These are phyloP conservation scores for Immersiporthe knoxdaviesiana DNA, from an alignment of 2,329 filamentous ascomycete species.

Conservation along the genomic window DNA sequence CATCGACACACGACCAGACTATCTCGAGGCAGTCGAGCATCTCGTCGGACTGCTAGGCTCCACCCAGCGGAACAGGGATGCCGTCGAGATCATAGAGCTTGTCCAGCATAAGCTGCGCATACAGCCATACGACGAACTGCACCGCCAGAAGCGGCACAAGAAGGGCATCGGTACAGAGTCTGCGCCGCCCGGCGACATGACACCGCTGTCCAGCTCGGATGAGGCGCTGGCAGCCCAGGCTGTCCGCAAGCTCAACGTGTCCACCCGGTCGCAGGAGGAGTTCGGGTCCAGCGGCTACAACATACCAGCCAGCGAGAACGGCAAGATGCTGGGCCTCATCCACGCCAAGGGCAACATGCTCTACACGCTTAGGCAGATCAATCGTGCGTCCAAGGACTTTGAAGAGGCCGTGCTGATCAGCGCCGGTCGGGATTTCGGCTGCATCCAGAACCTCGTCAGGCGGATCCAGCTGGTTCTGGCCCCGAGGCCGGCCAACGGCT, in stretches of 20 bases:
- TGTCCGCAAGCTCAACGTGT: slow-evolving; percentile 25
- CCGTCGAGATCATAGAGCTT: slow-evolving; percentile 82
- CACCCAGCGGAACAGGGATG: slow-evolving; percentile 79
- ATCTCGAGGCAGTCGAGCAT: slow-evolving; percentile 95
- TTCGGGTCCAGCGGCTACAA: slow-evolving; percentile 84
- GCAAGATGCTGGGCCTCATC: slow-evolving; percentile 87
- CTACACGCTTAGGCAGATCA: slow-evolving; percentile 84
- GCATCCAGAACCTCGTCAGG: slow-evolving; percentile 78
- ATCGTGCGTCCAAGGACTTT: slow-evolving; percentile 81
- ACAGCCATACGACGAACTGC: slow-evolving; percentile 32
- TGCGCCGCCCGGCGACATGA: slow-evolving; percentile 24
- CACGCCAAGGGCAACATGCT: slow-evolving; percentile 99
- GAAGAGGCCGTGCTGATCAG: slow-evolving; percentile 94
- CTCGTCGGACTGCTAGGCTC: slow-evolving; percentile 84
- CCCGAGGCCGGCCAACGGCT: slow-evolving; percentile 42
- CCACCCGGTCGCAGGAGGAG: slow-evolving; percentile 36
- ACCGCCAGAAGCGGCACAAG: slow-evolving; percentile 33
- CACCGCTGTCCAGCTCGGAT: slow-evolving; percentile 32
- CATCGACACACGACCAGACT: slow-evolving; percentile 81
- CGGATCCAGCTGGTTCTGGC: slow-evolving; percentile 74
- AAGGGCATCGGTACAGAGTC: slow-evolving; percentile 33
- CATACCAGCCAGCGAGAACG: slow-evolving; percentile 85
- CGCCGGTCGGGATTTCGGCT: slow-evolving; percentile 69
- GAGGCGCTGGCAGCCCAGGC: slow-evolving; percentile 31
- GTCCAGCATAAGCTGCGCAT: slow-evolving; percentile 75